Evolutionary conservation across 2,329 filamentous ascomycete species (phyloP).

Genomic region (Tolypocladium sp.): DNA sequence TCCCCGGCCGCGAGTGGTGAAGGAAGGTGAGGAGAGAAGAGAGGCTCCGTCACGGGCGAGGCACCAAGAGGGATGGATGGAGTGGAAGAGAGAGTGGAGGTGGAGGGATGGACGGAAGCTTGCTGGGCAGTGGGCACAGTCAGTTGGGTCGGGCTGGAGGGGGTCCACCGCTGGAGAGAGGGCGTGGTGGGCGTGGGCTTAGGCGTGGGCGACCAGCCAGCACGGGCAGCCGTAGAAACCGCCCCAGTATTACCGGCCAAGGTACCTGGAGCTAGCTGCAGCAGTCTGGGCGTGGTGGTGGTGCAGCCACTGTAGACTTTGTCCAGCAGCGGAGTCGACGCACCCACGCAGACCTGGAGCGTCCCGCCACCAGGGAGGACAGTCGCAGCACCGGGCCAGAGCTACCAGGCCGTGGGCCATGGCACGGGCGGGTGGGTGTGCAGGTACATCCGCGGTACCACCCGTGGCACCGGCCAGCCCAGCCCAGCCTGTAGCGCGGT

Average conservation of each 20-base stretch:
- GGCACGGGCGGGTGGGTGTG: not conserved
- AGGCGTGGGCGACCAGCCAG: not conserved
- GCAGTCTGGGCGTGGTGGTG: not conserved
- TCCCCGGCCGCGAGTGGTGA: not conserved
- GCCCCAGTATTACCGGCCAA: not conserved
- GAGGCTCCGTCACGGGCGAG: constrained; percentile 1
- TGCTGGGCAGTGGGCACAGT: not conserved
- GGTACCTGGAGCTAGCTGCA: not conserved
- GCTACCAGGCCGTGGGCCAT: not conserved
- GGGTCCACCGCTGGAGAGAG: not conserved
- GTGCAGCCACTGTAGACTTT: not conserved
- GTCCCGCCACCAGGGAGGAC: not conserved
- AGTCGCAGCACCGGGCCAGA: not conserved
- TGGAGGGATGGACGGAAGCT: constrained; percentile 2
- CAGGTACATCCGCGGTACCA: not conserved
- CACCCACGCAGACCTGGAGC: not conserved
- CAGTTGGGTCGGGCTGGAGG: not conserved
- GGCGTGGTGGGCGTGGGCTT: not conserved
- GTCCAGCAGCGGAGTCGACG: not conserved
- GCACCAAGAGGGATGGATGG: not conserved
- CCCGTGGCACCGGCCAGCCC: not conserved
- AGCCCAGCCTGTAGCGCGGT: not conserved
- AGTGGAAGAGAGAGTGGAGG: constrained; percentile 3
- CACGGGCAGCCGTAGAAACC: not conserved
- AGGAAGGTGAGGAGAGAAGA: constrained; percentile 1